phyloP scores from a whole-genome alignment of 2,329 filamentous ascomycete genomes.

The Epichloe bromicola region DNA sequence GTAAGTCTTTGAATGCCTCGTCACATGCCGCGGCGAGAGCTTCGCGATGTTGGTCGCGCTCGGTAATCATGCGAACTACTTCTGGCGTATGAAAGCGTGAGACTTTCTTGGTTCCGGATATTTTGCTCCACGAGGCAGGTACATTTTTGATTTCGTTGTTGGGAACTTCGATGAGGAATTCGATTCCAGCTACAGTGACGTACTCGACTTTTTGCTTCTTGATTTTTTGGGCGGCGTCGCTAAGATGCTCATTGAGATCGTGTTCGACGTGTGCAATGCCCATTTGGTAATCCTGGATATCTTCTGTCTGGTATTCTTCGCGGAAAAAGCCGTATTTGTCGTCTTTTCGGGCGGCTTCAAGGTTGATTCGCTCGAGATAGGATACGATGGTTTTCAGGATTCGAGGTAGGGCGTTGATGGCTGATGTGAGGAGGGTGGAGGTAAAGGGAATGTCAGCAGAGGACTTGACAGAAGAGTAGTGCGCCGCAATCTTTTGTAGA shows the following conservation, averaged over 20 bases:
- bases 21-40: conserved; percentile 86
- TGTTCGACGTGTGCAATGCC: conserved; percentile 88
- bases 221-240: conserved; percentile 57
- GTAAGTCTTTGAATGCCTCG: conserved; percentile 58
- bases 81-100: conserved; percentile 92
- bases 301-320: conserved; percentile 76
- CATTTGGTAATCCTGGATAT: conserved; percentile 76
- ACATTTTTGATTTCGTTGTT: conserved; percentile 74
- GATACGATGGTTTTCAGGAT: conserved; percentile 61
- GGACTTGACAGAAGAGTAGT: conserved; percentile 56
- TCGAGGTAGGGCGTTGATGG: conserved; percentile 61
- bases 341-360: conserved; percentile 67
- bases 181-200: conserved; percentile 75
- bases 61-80: conserved; percentile 67
- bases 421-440: conserved; percentile 55
- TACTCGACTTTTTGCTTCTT: conserved; percentile 62
- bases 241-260: conserved; percentile 67
- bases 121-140: conserved; percentile 88
- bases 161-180: conserved; percentile 85
- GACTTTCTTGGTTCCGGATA: conserved; percentile 84
- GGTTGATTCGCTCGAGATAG: conserved; percentile 76
- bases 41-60: conserved; percentile 91
- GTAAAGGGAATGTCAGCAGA: conserved; percentile 58
- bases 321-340: conserved; percentile 94
- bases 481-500: conserved; percentile 65